A percentile compares a stretch with the other conserved stretches of the same genome.
Evolutionary conservation across 257 asterid genomes (phyloP).

Genomic region (Cynanchum wilfordii): DNA sequence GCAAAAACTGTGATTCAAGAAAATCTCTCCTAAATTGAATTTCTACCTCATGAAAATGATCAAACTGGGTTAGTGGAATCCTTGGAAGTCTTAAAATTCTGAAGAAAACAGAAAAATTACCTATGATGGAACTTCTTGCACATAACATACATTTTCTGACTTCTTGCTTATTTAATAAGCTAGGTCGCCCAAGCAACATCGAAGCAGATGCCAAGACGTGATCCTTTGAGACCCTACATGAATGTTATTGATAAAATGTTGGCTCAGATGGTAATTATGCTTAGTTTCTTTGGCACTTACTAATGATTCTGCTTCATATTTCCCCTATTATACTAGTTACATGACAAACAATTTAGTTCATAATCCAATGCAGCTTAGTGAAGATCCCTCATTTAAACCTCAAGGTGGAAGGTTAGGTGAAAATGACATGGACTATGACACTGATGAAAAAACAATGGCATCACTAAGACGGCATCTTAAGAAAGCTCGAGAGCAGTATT

Average conservation of each 20-base stretch:
- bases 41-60: background rate
- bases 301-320: slow-evolving; percentile 2
- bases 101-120: background rate
- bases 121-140: background rate
- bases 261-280: slow-evolving; percentile 53
- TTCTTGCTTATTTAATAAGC: slow-evolving; percentile 13
- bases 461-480: slow-evolving; percentile 61
- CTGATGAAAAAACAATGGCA: slow-evolving; percentile 75
- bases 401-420: slow-evolving; percentile 77
- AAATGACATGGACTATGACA: slow-evolving; percentile 78
- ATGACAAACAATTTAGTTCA: background rate
- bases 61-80: background rate
- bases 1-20: background rate
- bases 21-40: background rate
- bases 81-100: background rate
- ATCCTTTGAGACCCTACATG: slow-evolving; percentile 71
- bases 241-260: slow-evolving; percentile 60
- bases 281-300: slow-evolving; percentile 10
- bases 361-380: slow-evolving; percentile 46
- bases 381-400: slow-evolving; percentile 69
- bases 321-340: slow-evolving; percentile 3
- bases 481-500: slow-evolving; percentile 61
- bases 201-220: slow-evolving; percentile 76
- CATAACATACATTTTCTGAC: background rate
- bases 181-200: slow-evolving; percentile 83